A percentile compares a stretch with the other conserved stretches of the same genome.
Conservation (phyloP, 306 rosid genomes). For the Citrullus colocynthis region DNA sequence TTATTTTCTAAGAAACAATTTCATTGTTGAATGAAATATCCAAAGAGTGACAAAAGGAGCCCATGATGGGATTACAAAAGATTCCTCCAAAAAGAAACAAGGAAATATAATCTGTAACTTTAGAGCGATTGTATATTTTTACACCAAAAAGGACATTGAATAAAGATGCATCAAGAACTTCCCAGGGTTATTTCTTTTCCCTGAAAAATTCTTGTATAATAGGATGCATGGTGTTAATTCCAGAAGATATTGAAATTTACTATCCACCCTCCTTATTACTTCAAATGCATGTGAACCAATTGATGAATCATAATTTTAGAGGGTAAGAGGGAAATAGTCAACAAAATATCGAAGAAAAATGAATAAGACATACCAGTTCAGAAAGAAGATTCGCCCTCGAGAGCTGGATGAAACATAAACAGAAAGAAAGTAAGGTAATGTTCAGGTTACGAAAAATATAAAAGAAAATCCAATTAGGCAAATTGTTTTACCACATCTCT, state of each 20-base stretch:
- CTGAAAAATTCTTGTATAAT: too few species aligned
- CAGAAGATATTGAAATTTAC: too few species aligned
- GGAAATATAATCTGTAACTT: too few species aligned
- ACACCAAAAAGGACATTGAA: too few species aligned
- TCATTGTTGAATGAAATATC: too few species aligned
- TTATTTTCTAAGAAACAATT: too few species aligned
- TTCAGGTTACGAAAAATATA: not conserved
- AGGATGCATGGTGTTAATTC: not conserved
- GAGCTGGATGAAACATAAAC: conserved; percentile 40
- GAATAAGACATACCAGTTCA: conserved; percentile 56
- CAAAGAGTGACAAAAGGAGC: too few species aligned
- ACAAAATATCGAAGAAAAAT: not conserved
- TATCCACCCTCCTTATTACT: not conserved
- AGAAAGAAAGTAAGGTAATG: not conserved
- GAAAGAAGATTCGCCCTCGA: conserved; percentile 83
- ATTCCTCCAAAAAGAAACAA: too few species aligned
- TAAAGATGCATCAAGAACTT: too few species aligned
- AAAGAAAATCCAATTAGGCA: conserved; percentile 2
- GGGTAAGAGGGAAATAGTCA: not conserved
- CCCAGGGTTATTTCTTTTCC: too few species aligned
- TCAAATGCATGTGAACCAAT: not conserved
- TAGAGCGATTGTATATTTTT: too few species aligned
- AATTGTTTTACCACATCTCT: conserved; percentile 67
- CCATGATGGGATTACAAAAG: too few species aligned
- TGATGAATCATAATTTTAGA: not conserved